Conservation (phyloP, 2,329 filamentous ascomycete genomes). For the Graphilbum fragrans region DNA sequence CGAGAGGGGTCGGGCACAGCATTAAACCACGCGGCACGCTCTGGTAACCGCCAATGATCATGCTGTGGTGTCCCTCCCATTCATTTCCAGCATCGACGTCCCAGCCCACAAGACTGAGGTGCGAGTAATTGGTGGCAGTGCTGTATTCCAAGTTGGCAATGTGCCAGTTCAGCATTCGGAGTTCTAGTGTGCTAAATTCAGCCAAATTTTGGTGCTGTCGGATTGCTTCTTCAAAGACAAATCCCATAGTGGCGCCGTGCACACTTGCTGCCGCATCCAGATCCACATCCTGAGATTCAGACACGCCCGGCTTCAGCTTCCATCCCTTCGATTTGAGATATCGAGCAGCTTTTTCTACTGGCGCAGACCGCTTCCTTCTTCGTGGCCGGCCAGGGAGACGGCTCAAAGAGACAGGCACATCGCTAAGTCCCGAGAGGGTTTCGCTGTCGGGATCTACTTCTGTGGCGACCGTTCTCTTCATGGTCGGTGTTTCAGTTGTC, state of each 20-base stretch:
- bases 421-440: conserved; percentile 37
- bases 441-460: neutral
- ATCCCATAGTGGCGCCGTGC: conserved; percentile 65
- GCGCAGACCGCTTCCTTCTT: no score
- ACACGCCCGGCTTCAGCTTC: conserved; percentile 53
- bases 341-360: no score
- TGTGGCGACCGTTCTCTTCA: no score
- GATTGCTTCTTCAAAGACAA: conserved; percentile 87
- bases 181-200: conserved; percentile 73
- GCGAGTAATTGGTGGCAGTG: conserved; percentile 79
- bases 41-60: conserved; percentile 89
- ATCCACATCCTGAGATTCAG: conserved; percentile 55
- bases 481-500: neutral
- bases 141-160: conserved; percentile 97
- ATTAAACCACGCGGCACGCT: conserved; percentile 81
- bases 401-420: conserved; percentile 54
- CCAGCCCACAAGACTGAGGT: conserved; percentile 82
- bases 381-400: conserved; percentile 55
- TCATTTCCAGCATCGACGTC: conserved; percentile 97
- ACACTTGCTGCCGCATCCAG: conserved; percentile 53
- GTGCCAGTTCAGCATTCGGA: conserved; percentile 93
- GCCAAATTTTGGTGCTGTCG: conserved; percentile 75
- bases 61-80: conserved; percentile 88
- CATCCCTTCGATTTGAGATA: conserved; percentile 80
- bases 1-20: conserved; percentile 61